phyloP scores from a whole-genome alignment of 2,329 filamentous ascomycete genomes.

The Aspergillus quadrilineatus region DNA sequence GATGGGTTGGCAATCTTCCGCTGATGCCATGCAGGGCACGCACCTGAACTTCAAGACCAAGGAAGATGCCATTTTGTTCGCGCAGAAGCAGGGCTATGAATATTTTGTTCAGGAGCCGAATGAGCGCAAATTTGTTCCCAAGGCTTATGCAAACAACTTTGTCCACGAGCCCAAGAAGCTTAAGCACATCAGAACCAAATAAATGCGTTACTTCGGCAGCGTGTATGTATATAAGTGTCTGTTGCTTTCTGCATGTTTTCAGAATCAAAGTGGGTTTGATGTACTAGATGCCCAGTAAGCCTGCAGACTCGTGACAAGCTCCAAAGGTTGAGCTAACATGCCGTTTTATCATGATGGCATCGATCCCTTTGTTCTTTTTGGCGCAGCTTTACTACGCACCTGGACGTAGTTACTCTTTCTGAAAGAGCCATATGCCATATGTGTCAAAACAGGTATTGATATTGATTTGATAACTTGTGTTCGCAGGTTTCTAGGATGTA shows the following conservation, averaged over 20 bases:
- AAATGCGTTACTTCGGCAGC: slow-evolving; percentile 41
- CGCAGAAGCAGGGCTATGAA: slow-evolving; percentile 98
- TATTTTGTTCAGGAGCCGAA: slow-evolving; percentile 99
- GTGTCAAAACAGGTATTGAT: too few relatives aligned
- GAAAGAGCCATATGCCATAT: too few relatives aligned
- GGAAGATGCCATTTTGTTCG: slow-evolving; percentile 91
- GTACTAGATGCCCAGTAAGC: neutral
- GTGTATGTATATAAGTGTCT: slow-evolving; percentile 42
- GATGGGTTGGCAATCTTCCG: slow-evolving; percentile 98
- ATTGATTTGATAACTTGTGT: too few relatives aligned
- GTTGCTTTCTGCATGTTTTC: slow-evolving; percentile 21
- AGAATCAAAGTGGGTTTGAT: slow-evolving; percentile 17
- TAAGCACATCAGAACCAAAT: slow-evolving; percentile 83
- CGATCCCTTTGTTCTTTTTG: too few relatives aligned
- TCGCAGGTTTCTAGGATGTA: too few relatives aligned
- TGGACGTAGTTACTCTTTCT: too few relatives aligned
- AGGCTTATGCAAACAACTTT: slow-evolving; percentile 98
- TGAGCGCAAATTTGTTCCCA: slow-evolving; percentile 77
- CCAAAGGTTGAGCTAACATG: too few relatives aligned
- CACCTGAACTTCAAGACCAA: slow-evolving; percentile 86
- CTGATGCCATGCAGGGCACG: slow-evolving; percentile 91
- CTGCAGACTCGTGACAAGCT: too few relatives aligned
- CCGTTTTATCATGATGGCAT: too few relatives aligned
- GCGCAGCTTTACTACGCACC: too few relatives aligned
- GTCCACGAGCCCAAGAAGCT: slow-evolving; percentile 79